These are phyloP conservation scores for Monosporascus sp. DNA, from an alignment of 2,329 filamentous ascomycete genomes.

Conservation along the genomic window DNA sequence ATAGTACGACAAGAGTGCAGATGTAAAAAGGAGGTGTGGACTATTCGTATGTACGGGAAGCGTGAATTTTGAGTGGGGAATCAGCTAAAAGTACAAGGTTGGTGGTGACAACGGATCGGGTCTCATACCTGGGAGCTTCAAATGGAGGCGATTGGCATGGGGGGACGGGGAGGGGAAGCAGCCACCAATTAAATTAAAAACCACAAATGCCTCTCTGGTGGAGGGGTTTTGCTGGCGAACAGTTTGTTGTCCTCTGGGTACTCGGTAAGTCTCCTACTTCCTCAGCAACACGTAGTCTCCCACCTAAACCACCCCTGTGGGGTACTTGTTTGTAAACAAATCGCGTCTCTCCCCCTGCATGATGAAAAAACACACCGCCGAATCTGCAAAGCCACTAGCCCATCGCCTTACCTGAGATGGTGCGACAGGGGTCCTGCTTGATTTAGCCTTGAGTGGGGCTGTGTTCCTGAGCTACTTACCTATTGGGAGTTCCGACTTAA, in stretches of 20 bases:
- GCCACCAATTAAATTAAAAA: too few species aligned
- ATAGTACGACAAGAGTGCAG: slow-evolving; percentile 8
- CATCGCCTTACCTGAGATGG: slow-evolving; percentile 17
- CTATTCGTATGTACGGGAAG: background rate
- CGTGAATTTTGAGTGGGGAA: background rate
- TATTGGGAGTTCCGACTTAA: background rate
- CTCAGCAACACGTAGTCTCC: background rate
- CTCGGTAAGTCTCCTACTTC: background rate
- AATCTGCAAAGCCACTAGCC: slow-evolving; percentile 2
- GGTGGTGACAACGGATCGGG: too few species aligned
- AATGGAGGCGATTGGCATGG: too few species aligned
- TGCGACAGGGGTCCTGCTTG: slow-evolving; percentile 15
- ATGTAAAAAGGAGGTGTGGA: slow-evolving; percentile 22
- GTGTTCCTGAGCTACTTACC: background rate
- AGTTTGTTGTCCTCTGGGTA: background rate
- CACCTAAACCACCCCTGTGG: background rate
- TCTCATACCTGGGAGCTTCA: too few species aligned
- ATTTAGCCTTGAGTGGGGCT: slow-evolving; percentile 1
- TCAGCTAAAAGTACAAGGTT: too few species aligned
- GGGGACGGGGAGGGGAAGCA: too few species aligned
- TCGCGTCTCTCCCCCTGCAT: background rate
- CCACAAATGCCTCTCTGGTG: background rate
- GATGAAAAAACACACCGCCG: background rate
- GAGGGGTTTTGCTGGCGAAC: background rate
- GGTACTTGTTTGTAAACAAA: slow-evolving; percentile 10